Base-by-base conservation (phyloP, 495 filamentous ascomycete species). In the Penicillium antarcticum region DNA sequence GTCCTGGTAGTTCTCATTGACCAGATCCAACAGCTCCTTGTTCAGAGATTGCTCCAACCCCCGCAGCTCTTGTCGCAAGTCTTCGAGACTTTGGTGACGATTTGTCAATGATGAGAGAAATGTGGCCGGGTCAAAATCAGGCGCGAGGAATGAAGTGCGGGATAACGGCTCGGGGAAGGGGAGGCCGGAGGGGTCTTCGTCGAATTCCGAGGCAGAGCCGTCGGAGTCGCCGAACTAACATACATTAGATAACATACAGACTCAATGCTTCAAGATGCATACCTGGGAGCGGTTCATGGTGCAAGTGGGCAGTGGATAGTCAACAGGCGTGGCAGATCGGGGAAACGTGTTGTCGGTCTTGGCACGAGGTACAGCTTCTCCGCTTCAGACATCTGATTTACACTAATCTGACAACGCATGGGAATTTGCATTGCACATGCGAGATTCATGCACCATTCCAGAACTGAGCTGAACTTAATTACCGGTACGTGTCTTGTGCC, bases 31-130 rank as follows among this genome's bases (percentile, higher is more conserved):
- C 8, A 99, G 74, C 66, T 99, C 92, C 48, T 85, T 84, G 53
- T 81, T 85, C 42, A 97, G 80, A 14, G 83, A 75, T 54, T 87
- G 80, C 49, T 82, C 84, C 19, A 94, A 79, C 38, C 86, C 77
- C 13, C 91, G 84, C 4, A 99, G 77, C 57, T 99, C 95, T 23
- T 84, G 67, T 13, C 92, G 88, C 14, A 99, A 77, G 67, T 99
- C 95, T 66, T 96, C 92, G 41, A 99, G 88, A 2, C 90, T 96
- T 65, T 98, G 94, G 63, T 97, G 92, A 1, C 94, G 86, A 62
- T 91, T 86, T 26, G 78, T 85, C 1, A 97, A 76, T 4, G 86
- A 85, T 5, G 89, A 88, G 33, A 99, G 85, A 72, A 95, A 99
- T 1, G 73, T 71, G 5, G 86, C 80, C 14, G 95, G 87, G 55